Evolutionary conservation across 805 yeast species (phyloP), one percentile per base, ranked within the genome.

Genomic region (Yamadazyma sp.): DNA sequence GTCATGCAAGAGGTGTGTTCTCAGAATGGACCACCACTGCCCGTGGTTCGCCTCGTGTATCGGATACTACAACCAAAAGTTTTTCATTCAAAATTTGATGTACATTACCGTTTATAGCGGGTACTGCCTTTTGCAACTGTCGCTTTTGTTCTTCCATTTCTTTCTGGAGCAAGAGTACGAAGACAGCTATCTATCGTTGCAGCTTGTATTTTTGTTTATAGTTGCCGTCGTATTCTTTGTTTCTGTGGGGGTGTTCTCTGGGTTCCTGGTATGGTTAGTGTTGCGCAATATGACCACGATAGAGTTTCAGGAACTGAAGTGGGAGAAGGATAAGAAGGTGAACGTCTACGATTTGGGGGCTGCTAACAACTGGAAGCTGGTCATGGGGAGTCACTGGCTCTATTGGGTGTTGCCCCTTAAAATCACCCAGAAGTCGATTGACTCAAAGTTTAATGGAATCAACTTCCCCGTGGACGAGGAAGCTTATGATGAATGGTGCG

Each of bases 31-130:
- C 55, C 82, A 77, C 47, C 80, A 77, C 53, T 77, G 82, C 46
- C 97, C 97, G 0, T 91, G 98, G 98, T 88, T 89, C 59, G 82
- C 95, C 2, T 70, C 78, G 4, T 90, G 97, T 58, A 76, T 91
- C 41, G 98, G 98, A 0, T 83, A 77, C 60, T 64, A 64, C 19
- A 91, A 91, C 60, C 89, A 85, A 47, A 84, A 88, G 60, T 77
- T 68, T 55, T 91, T 90, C 53, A 57, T 87, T 18, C 95, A 88
- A 55, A 84, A 84, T 53, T 58, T 89, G 37, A 30, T 71, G 5
- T 80, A 81, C 51, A 64, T 77, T 3, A 61, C 78, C 2, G 18
- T 73, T 0, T 80, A 75, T 50, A 57, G 82, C 1, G 41, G 59
- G 1, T 38, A 71, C 8, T 68, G 78, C 6, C 60, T 75, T 10